Evolutionary conservation across 306 rosid species (phyloP).

Genomic region (Dalbergia cultrata): DNA sequence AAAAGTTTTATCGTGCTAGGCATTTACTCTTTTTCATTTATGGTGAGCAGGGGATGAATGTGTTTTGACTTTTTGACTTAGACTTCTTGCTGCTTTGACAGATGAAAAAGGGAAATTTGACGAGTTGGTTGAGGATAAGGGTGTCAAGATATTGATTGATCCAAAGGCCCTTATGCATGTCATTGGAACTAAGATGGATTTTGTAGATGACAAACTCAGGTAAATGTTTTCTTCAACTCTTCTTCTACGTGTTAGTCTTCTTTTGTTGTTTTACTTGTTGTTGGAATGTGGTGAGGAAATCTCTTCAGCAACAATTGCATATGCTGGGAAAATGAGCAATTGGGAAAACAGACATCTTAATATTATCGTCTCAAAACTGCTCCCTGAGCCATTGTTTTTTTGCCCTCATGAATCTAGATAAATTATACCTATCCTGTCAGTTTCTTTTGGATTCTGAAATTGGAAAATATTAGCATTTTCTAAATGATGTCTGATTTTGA

Average conservation of each 20-base stretch:
- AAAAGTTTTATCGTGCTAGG: conserved; percentile 1
- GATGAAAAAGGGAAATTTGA: conserved; percentile 96
- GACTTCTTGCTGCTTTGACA: conserved; percentile 48
- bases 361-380: background rate
- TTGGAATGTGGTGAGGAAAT: background rate
- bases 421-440: background rate
- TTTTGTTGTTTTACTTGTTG: background rate
- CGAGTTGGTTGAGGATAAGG: conserved; percentile 91
- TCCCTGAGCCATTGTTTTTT: background rate
- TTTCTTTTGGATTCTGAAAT: background rate
- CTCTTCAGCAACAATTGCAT: background rate
- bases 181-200: conserved; percentile 96
- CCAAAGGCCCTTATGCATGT: conserved; percentile 99
- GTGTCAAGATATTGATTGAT: conserved; percentile 89
- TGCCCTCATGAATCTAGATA: background rate
- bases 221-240: conserved; percentile 38
- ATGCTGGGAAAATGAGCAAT: background rate
- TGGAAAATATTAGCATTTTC: background rate
- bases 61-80: background rate
- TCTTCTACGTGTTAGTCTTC: conserved; percentile 2
- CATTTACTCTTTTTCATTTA: background rate
- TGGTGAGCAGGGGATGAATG: conserved; percentile 21
- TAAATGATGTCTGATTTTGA: too few species aligned
- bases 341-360: background rate
- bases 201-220: conserved; percentile 95